These are phyloP conservation scores for Coniochaeta sp. DNA, from an alignment of 2,329 filamentous ascomycete species.

Conservation along the genomic window DNA sequence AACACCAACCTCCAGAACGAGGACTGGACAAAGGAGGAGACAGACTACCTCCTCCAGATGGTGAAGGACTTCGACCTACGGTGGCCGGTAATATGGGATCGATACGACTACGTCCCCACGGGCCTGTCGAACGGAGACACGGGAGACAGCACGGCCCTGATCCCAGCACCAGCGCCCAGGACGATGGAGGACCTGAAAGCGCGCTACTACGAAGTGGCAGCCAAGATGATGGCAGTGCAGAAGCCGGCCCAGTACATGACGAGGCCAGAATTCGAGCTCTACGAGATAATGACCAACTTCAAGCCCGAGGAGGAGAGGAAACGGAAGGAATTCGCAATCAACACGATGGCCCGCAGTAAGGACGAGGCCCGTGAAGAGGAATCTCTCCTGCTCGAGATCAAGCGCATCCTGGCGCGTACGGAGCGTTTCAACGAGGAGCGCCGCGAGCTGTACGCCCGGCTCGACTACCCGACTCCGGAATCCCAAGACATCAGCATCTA, in stretches of 20 bases:
- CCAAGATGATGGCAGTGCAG: constrained; percentile 72
- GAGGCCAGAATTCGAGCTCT: constrained; percentile 70
- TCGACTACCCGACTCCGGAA: constrained; percentile 66
- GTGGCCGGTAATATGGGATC: constrained; percentile 88
- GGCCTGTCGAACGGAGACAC: constrained; percentile 35
- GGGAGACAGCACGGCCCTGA: constrained; percentile 43
- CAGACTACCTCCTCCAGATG: constrained; percentile 77
- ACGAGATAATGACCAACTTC: constrained; percentile 83
- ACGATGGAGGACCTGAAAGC: constrained; percentile 87
- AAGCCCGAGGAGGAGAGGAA: constrained; percentile 71
- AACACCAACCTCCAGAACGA: constrained; percentile 62
- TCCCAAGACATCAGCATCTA: constrained; percentile 66
- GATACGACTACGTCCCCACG: constrained; percentile 67
- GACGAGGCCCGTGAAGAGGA: constrained; percentile 93
- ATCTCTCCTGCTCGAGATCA: constrained; percentile 79
- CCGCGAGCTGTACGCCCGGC: constrained; percentile 75
- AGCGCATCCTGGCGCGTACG: constrained; percentile 81
- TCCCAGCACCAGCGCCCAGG: constrained; percentile 47
- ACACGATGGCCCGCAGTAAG: constrained; percentile 68
- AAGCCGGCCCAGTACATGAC: constrained; percentile 85
- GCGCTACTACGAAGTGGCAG: constrained; percentile 81
- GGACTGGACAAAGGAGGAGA: constrained; percentile 89
- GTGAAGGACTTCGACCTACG: constrained; percentile 76
- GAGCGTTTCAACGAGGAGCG: constrained; percentile 84
- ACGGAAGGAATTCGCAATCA: constrained; percentile 79